Conservation (phyloP, 2,329 filamentous ascomycete species). For the Fusarium redolens region DNA sequence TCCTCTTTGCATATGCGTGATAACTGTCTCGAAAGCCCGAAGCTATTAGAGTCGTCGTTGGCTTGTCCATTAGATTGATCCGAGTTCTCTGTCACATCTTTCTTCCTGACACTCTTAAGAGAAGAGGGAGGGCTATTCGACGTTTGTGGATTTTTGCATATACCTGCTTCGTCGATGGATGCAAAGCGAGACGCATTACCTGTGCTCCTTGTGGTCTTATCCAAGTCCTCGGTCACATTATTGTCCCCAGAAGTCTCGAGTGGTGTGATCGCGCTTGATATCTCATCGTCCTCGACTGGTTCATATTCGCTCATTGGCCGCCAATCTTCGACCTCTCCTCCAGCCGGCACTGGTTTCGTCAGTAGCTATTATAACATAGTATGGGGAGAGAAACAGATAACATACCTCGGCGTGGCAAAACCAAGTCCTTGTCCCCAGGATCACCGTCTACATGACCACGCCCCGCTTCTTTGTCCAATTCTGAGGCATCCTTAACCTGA, state of each 20-base stretch:
- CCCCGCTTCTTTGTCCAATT: background rate
- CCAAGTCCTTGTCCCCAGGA: background rate
- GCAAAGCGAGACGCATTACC: background rate
- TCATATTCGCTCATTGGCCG: slow-evolving; percentile 19
- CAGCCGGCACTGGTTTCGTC: slow-evolving; percentile 4
- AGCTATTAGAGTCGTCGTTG: background rate
- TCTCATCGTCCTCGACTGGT: background rate
- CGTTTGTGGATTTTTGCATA: background rate
- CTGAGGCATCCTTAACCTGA: background rate
- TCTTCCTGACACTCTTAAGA: background rate
- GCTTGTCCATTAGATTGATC: background rate
- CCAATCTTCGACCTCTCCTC: slow-evolving; percentile 22
- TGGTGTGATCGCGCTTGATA: background rate
- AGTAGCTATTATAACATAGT: background rate
- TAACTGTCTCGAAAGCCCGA: slow-evolving; percentile 1
- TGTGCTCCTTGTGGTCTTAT: background rate
- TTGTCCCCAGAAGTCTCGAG: background rate
- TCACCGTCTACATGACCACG: background rate
- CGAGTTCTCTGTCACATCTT: background rate
- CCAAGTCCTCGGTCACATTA: too few relatives aligned
- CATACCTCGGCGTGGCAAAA: slow-evolving; percentile 1
- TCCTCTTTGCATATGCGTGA: slow-evolving; percentile 9
- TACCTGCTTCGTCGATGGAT: background rate
- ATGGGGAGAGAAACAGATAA: background rate
- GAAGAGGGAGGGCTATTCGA: background rate